Evolutionary conservation across 768 basidiomycete genomes (phyloP).

Genomic region (Kwoniella pini): DNA sequence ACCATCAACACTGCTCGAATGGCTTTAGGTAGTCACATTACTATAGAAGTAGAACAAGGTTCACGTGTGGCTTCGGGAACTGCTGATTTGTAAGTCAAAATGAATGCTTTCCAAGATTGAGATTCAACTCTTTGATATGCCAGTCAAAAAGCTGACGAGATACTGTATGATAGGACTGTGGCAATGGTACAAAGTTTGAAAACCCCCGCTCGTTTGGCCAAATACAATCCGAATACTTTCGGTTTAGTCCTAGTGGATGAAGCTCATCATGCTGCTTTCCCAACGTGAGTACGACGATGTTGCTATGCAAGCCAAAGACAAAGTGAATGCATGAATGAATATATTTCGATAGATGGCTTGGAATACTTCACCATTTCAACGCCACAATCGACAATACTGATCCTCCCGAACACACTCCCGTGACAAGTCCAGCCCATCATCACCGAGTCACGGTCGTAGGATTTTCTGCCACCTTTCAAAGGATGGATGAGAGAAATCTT

Average conservation of each 20-base stretch:
- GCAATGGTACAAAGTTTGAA: conserved; percentile 64
- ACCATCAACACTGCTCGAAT: conserved; percentile 69
- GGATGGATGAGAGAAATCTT: conserved; percentile 85
- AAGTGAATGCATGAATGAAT: background rate
- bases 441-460: conserved; percentile 74
- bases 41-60: conserved; percentile 91
- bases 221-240: conserved; percentile 68
- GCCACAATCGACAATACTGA: conserved; percentile 56
- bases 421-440: conserved; percentile 24
- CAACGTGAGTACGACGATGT: conserved; percentile 63
- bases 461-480: conserved; percentile 90
- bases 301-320: background rate
- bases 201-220: conserved; percentile 64
- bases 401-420: conserved; percentile 44
- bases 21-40: conserved; percentile 67
- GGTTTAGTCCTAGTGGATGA: conserved; percentile 87
- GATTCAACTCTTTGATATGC: background rate
- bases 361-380: conserved; percentile 80
- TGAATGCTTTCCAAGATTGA: background rate
- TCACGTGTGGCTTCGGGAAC: conserved; percentile 68
- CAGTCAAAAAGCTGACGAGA: background rate
- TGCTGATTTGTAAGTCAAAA: conserved; percentile 73
- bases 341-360: conserved; percentile 64
- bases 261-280: conserved; percentile 91
- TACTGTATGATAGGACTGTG: conserved; percentile 41